Evolutionary conservation across 108 stramenopile species (phyloP), one percentile per base, ranked within the genome.

Genomic region (Tribonema minus): DNA sequence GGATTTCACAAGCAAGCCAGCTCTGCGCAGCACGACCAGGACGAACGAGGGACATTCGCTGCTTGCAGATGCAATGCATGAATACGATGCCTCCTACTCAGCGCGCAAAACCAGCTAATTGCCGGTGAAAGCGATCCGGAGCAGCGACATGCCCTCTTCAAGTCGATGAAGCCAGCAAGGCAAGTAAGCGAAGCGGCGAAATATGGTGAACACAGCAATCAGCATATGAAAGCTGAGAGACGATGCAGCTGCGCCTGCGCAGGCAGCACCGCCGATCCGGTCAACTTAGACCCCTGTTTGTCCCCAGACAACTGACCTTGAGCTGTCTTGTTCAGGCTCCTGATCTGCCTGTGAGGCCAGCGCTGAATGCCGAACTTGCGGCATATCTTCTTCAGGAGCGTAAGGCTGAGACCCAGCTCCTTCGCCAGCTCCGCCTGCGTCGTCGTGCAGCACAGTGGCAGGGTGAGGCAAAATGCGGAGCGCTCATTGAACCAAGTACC

Each of bases 301-400:
- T n/a, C 61, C 62, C 61, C 5, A 62, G 61, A 15, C 58, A 37
- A 15, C 61, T 36, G 37, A 62, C 71, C 61, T 72, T 61, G 61
- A 62, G n/a, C 58, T 2, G 71, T 37, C 61, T 76, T 76, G 66
- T 76, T 67, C 36, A 76, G 58, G 3, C 64, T 66, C 25, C 61
- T 41, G 32, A 76, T 76, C 46, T 76, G 75, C 33, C 75, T 40
- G 65, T 62, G 65, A 32, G 75, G 75, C 75, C 75, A 76, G 37
- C 75, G 54, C 0, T 64, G 75, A 36, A 76, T 76, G n/a, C 75
- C 75, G n/a, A 76, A 34, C 75, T 76, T 76, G 33, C 75, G 26
- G 39, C 75, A 76, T 0, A 67, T 59, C 31, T 61, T 31, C 75
- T 76, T 76, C 20, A 76, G 61, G 61, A 76, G 61, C 75, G 46